Percentiles rank a stretch among this genome's conserved stretches.
phyloP scores from a whole-genome alignment of 2,329 filamentous ascomycete genomes.

The Davidsoniella neocaledoniae region DNA sequence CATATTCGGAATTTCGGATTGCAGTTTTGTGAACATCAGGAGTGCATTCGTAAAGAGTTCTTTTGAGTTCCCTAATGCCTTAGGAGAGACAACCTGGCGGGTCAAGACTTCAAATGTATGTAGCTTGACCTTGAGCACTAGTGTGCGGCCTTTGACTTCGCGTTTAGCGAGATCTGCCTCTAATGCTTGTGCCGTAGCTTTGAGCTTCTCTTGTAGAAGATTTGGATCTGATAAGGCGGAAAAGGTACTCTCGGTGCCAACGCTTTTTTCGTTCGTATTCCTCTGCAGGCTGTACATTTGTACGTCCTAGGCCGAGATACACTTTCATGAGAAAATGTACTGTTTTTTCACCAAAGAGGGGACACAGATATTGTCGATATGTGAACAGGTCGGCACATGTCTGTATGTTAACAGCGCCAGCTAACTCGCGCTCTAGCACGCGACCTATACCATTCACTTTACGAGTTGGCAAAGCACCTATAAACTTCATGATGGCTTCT shows the following conservation, averaged over 20 bases:
- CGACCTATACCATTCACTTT: conserved; percentile 94
- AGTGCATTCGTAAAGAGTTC: conserved; percentile 71
- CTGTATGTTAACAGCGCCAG: conserved; percentile 65
- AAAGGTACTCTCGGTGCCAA: conserved; percentile 89
- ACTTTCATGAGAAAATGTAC: conserved; percentile 73
- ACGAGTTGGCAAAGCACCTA: conserved; percentile 64
- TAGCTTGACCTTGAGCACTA: conserved; percentile 84
- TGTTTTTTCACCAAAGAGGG: conserved; percentile 80
- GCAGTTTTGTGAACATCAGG: conserved; percentile 68
- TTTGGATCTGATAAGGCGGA: conserved; percentile 54
- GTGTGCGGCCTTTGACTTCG: conserved; percentile 73
- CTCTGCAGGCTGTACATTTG: conserved; percentile 68
- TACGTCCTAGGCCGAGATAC: conserved; percentile 74
- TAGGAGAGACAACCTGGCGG: conserved; percentile 58
- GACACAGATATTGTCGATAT: conserved; percentile 54
- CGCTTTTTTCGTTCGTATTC: conserved; percentile 83
- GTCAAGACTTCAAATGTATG: conserved; percentile 89
- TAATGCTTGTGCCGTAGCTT: conserved; percentile 66
- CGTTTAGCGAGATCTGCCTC: conserved; percentile 70
- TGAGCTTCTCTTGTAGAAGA: conserved; percentile 59
- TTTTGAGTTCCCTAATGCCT: conserved; percentile 53
- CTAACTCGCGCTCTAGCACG: conserved; percentile 79
- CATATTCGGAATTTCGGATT: conserved; percentile 67
- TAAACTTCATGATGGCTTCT: conserved; percentile 63
- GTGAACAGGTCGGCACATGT: conserved; percentile 77